These are phyloP conservation scores for Wickerhamomyces xylosicus DNA, from an alignment of 805 yeast species.

Conservation along the genomic window DNA sequence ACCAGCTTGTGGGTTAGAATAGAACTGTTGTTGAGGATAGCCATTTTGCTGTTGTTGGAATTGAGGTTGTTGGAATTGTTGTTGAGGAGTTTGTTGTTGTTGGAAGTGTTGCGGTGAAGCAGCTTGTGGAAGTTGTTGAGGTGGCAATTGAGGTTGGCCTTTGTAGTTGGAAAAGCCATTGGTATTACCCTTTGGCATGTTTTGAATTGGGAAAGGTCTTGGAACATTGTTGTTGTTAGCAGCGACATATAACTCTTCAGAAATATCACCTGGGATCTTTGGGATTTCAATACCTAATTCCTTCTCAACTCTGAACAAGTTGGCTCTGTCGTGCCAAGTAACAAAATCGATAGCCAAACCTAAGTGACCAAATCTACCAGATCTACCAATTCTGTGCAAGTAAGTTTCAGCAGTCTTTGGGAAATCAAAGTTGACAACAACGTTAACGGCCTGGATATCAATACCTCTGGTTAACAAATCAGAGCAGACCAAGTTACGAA, in stretches of 20 bases:
- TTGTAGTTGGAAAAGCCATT: constrained; percentile 30
- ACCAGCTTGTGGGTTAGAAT: constrained; percentile 9
- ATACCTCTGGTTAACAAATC: constrained; percentile 96
- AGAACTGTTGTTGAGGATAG: constrained; percentile 9
- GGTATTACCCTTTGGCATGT: constrained; percentile 32
- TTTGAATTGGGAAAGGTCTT: constrained; percentile 75
- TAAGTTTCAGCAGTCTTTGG: constrained; percentile 97
- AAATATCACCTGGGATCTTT: constrained; percentile 93
- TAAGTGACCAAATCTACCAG: constrained; percentile 96
- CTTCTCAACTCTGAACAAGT: constrained; percentile 89
- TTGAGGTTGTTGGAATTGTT: constrained; percentile 14
- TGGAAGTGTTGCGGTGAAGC: constrained; percentile 10
- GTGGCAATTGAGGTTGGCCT: constrained; percentile 33
- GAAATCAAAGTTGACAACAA: constrained; percentile 95
- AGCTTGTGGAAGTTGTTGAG: constrained; percentile 17
- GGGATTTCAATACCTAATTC: constrained; percentile 95
- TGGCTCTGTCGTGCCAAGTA: constrained; percentile 94
- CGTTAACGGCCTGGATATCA: constrained; percentile 97
- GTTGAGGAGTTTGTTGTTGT: constrained; percentile 4
- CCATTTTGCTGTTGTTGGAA: constrained; percentile 15
- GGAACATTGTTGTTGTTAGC: constrained; percentile 68
- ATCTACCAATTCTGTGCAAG: constrained; percentile 96
- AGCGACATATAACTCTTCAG: constrained; percentile 80
- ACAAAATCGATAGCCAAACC: constrained; percentile 96
- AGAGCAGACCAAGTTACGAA: constrained; percentile 93